Evolutionary conservation across 2,329 filamentous ascomycete species (phyloP).

Genomic region (Zymoseptoria crescenta): DNA sequence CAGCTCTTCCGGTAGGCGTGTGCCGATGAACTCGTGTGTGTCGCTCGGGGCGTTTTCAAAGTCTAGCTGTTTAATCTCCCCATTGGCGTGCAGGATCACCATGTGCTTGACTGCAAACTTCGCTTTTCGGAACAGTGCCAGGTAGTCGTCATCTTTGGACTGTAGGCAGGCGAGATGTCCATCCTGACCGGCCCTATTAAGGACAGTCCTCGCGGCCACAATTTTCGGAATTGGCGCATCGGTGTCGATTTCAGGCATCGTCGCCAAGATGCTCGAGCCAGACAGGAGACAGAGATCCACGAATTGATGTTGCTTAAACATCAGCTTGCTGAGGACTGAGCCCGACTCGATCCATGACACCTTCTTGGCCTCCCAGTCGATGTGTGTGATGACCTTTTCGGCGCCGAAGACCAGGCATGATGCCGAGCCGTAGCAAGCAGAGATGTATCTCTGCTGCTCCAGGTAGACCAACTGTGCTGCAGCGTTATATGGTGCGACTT

Average conservation of each 20-base stretch:
- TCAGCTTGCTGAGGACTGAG: constrained; percentile 56
- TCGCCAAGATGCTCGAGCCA: constrained; percentile 64
- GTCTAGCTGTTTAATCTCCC: constrained; percentile 68
- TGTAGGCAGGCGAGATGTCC: constrained; percentile 65
- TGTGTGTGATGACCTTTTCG: constrained; percentile 59
- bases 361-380: constrained; percentile 59
- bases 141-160: constrained; percentile 77
- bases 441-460: constrained; percentile 59
- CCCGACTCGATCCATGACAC: constrained; percentile 56
- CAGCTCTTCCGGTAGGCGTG: constrained; percentile 80
- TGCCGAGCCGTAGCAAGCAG: constrained; percentile 73
- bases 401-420: constrained; percentile 82
- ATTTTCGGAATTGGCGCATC: constrained; percentile 45
- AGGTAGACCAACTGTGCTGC: constrained; percentile 77
- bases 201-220: constrained; percentile 68
- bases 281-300: constrained; percentile 52
- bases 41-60: constrained; percentile 68
- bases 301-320: constrained; percentile 63
- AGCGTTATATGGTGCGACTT: constrained; percentile 80
- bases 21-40: constrained; percentile 82
- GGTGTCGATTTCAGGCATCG: constrained; percentile 54
- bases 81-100: constrained; percentile 69
- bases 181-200: constrained; percentile 57
- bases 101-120: constrained; percentile 82
- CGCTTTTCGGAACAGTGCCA: constrained; percentile 79